Conservation (phyloP, 306 rosid species). For the Dalbergia cochinchinensis region DNA sequence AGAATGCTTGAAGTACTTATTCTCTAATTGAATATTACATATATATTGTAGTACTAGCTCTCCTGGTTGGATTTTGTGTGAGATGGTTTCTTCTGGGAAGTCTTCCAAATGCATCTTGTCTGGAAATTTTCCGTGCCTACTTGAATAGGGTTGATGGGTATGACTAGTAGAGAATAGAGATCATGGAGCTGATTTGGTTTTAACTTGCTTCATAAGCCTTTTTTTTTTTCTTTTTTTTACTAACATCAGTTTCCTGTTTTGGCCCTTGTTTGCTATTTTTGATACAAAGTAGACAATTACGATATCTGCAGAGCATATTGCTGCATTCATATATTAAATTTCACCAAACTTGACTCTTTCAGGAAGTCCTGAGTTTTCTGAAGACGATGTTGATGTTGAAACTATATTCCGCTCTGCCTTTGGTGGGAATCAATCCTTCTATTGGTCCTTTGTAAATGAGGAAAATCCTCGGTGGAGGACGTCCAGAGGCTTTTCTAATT, state of each 20-base stretch:
- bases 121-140: background rate
- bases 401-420: constrained; percentile 65
- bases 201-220: constrained; percentile 36
- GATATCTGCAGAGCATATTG: constrained; percentile 22
- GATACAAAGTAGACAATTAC: constrained; percentile 24
- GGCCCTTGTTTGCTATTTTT: background rate
- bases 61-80: background rate
- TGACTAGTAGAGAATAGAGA: background rate
- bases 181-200: constrained; percentile 32
- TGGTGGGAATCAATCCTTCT: constrained; percentile 63
- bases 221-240: background rate
- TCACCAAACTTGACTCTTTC: constrained; percentile 42
- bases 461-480: constrained; percentile 72
- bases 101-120: constrained; percentile 19
- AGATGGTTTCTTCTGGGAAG: constrained; percentile 11
- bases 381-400: constrained; percentile 72
- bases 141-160: constrained; percentile 1
- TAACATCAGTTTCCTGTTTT: constrained; percentile 2
- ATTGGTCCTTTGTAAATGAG: constrained; percentile 78
- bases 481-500: constrained; percentile 55
- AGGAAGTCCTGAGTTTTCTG: constrained; percentile 67
- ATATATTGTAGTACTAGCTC: background rate
- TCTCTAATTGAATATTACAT: constrained; percentile 1
- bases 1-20: constrained; percentile 30
- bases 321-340: constrained; percentile 32